Percentiles rank a stretch among this genome's conserved stretches.
These are phyloP conservation scores for Oxyria digyna DNA, from an alignment of 148 eudicot species.

Conservation along the genomic window DNA sequence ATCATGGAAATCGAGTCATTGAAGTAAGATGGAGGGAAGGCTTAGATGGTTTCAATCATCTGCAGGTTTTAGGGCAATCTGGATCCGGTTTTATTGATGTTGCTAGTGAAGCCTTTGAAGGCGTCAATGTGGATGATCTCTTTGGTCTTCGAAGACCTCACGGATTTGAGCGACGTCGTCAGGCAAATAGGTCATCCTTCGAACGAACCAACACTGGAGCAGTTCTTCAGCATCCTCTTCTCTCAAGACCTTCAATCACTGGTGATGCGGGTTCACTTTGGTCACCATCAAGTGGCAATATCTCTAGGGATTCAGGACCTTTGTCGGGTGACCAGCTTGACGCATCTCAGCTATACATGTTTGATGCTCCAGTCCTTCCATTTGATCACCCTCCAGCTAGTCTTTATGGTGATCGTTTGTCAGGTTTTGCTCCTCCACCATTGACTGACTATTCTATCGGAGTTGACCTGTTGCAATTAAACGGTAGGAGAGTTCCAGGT, in stretches of 20 bases:
- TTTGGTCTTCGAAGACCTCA: slow-evolving; percentile 79
- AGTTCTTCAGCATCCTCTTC: slow-evolving; percentile 88
- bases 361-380: slow-evolving; percentile 76
- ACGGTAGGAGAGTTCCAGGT: slow-evolving; percentile 84
- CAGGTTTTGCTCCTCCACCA: slow-evolving; percentile 55
- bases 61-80: slow-evolving; percentile 77
- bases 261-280: slow-evolving; percentile 48
- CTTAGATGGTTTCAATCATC: slow-evolving; percentile 82
- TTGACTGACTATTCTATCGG: slow-evolving; percentile 78
- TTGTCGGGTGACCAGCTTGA: slow-evolving; percentile 52
- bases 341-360: slow-evolving; percentile 67
- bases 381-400: slow-evolving; percentile 53
- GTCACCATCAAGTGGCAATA: slow-evolving; percentile 53
- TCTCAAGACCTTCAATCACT: slow-evolving; percentile 57
- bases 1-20: slow-evolving; percentile 78
- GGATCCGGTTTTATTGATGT: slow-evolving; percentile 75
- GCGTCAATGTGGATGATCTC: slow-evolving; percentile 92
- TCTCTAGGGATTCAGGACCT: slow-evolving; percentile 58
- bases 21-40: slow-evolving; percentile 99
- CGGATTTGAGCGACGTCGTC: slow-evolving; percentile 88
- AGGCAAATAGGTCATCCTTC: slow-evolving; percentile 52
- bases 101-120: slow-evolving; percentile 81
- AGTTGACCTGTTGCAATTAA: slow-evolving; percentile 58
- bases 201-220: slow-evolving; percentile 65
- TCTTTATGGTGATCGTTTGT: slow-evolving; percentile 59